Evolutionary conservation across 306 rosid species (phyloP).

Genomic region (Canavalia gladiata): DNA sequence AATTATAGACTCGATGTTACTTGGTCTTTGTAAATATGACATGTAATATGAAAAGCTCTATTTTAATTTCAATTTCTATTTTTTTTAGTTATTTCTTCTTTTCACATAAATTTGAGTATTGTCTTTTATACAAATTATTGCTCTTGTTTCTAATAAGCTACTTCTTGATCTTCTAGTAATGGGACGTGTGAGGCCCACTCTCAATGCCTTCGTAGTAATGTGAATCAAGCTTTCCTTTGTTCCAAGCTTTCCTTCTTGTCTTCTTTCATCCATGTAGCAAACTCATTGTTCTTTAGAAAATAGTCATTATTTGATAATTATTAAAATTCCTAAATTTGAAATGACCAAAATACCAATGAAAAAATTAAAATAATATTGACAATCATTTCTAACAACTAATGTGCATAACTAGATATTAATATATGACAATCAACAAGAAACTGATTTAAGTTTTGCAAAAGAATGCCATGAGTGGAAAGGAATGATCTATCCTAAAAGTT

Average conservation of each 20-base stretch:
- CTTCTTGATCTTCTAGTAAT: slow-evolving; percentile 81
- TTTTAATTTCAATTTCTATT: no score
- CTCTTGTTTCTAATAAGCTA: slow-evolving; percentile 36
- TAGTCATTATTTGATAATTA: slow-evolving; percentile 83
- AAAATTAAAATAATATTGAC: slow-evolving; percentile 24
- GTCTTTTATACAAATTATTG: not conserved
- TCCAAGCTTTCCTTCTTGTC: slow-evolving; percentile 87
- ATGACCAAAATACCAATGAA: slow-evolving; percentile 34
- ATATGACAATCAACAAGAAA: slow-evolving; percentile 28
- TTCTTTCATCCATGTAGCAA: slow-evolving; percentile 93
- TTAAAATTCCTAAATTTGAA: slow-evolving; percentile 59
- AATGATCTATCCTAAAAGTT: slow-evolving; percentile 11
- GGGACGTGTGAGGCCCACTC: slow-evolving; percentile 78
- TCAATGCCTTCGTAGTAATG: slow-evolving; percentile 86
- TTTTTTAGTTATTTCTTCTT: no score
- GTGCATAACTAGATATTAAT: not conserved
- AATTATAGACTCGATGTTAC: no score
- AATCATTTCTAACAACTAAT: not conserved
- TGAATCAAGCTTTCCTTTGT: slow-evolving; percentile 67
- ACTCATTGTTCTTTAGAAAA: slow-evolving; percentile 88
- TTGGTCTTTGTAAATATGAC: no score
- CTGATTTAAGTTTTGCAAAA: not conserved
- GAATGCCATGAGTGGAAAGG: not conserved
- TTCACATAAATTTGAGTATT: no score
- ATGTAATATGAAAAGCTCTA: no score